Evolutionary conservation across 768 basidiomycete species (phyloP).

Genomic region (Boletellus emodensis): DNA sequence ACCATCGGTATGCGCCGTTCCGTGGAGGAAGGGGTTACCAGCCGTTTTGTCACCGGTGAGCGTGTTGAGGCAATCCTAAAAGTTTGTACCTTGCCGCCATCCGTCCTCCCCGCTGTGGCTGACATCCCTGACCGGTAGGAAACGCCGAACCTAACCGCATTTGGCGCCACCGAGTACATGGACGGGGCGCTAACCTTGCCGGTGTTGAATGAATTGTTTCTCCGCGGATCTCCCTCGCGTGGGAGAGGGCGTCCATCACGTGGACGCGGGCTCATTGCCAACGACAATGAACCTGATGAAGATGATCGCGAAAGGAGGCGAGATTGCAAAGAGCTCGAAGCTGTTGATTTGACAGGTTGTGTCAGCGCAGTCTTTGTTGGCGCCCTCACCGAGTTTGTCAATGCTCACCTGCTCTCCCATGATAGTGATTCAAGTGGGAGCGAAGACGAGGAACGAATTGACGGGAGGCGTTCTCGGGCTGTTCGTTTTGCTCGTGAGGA

Average conservation of each 20-base stretch:
- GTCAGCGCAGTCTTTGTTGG: constrained; percentile 87
- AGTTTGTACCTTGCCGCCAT: constrained; percentile 38
- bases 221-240: constrained; percentile 73
- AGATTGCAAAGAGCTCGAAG: constrained; percentile 77
- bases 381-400: constrained; percentile 80
- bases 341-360: constrained; percentile 92
- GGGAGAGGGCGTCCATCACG: constrained; percentile 66
- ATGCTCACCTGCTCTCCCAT: constrained; percentile 49
- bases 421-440: constrained; percentile 44
- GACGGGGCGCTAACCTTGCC: constrained; percentile 83
- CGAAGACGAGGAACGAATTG: constrained; percentile 34
- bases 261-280: constrained; percentile 48
- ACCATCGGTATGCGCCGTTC: constrained; percentile 95
- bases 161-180: constrained; percentile 99
- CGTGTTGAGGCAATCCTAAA: constrained; percentile 76
- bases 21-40: constrained; percentile 82
- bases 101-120: constrained; percentile 4
- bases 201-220: constrained; percentile 85
- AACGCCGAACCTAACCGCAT: constrained; percentile 77
- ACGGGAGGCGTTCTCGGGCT: constrained; percentile 32
- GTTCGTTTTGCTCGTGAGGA: constrained; percentile 41
- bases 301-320: constrained; percentile 72
- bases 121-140: constrained; percentile 48
- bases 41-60: constrained; percentile 90
- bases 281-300: constrained; percentile 63